A percentile compares a stretch with the other conserved stretches of the same genome.
phyloP scores from a whole-genome alignment of 75 land plant genomes.

The Selaginella moellendorffii region DNA sequence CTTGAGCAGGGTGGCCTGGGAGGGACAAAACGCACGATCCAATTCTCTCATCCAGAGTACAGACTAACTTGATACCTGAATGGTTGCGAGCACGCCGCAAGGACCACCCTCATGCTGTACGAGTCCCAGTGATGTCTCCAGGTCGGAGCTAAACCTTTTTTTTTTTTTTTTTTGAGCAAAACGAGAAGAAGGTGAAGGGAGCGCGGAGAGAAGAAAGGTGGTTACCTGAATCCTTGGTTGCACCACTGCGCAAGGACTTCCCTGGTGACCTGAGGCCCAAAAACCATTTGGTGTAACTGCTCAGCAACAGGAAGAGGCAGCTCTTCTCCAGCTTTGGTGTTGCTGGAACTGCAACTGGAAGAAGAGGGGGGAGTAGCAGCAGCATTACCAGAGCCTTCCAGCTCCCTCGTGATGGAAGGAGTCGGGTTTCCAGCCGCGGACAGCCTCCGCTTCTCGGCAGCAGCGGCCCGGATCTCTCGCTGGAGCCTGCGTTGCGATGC shows the following conservation, averaged over 20 bases:
- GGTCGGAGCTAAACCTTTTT: constrained; percentile 95
- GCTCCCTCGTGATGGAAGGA: neutral
- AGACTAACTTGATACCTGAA: constrained; percentile 41
- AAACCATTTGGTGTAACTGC: constrained; percentile 60
- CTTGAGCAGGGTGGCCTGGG: constrained; percentile 85
- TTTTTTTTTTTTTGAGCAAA: neutral
- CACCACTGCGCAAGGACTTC: constrained; percentile 84
- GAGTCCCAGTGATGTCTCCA: constrained; percentile 80
- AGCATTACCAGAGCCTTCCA: constrained; percentile 10
- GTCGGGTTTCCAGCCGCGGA: neutral
- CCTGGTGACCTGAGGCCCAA: constrained; percentile 48
- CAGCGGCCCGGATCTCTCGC: constrained; percentile 86
- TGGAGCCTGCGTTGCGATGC: constrained; percentile 41
- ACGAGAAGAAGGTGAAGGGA: neutral
- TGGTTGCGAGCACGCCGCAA: constrained; percentile 89
- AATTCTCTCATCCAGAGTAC: neutral
- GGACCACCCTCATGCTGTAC: constrained; percentile 99
- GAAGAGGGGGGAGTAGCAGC: too few relatives aligned
- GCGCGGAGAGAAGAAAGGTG: neutral
- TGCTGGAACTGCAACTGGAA: constrained; percentile 18
- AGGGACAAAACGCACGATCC: neutral
- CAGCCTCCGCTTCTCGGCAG: constrained; percentile 75
- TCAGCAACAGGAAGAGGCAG: constrained; percentile 36
- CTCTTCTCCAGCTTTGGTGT: constrained; percentile 36
- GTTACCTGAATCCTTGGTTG: constrained; percentile 89